Conservation (phyloP, 495 filamentous ascomycete species). For the Hyaloscypha bicolor region DNA sequence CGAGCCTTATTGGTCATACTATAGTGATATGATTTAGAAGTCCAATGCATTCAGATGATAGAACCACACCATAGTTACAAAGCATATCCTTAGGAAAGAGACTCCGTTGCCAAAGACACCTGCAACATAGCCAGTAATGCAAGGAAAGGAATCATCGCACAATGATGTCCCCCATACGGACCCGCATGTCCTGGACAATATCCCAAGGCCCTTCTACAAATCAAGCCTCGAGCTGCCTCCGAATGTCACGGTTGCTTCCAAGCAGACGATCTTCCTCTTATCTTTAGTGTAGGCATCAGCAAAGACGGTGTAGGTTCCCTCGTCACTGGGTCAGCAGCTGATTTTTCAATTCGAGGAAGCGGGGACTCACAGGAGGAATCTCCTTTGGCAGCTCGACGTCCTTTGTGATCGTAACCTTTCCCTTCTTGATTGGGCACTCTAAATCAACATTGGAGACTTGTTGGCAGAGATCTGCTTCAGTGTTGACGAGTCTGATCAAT, state of each 20-base stretch:
- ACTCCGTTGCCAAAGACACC: constrained; percentile 26
- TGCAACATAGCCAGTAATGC: constrained; percentile 20
- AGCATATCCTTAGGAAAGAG: constrained; percentile 13
- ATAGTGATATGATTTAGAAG: background rate
- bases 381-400: constrained; percentile 80
- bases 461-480: constrained; percentile 80
- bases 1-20: background rate
- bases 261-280: constrained; percentile 74
- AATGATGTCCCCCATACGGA: background rate
- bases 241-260: constrained; percentile 66
- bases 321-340: constrained; percentile 18
- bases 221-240: background rate
- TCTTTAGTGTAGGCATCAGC: constrained; percentile 81
- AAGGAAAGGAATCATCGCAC: constrained; percentile 10
- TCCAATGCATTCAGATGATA: background rate
- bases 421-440: constrained; percentile 82
- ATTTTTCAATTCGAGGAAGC: constrained; percentile 6
- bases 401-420: constrained; percentile 72
- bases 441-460: constrained; percentile 86
- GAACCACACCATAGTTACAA: background rate
- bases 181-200: background rate
- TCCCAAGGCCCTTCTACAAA: background rate
- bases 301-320: constrained; percentile 88
- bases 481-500: constrained; percentile 83
- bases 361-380: constrained; percentile 77